These are phyloP conservation scores for Aspergillus homomorphus DNA, from an alignment of 495 filamentous ascomycete species.

Conservation along the genomic window DNA sequence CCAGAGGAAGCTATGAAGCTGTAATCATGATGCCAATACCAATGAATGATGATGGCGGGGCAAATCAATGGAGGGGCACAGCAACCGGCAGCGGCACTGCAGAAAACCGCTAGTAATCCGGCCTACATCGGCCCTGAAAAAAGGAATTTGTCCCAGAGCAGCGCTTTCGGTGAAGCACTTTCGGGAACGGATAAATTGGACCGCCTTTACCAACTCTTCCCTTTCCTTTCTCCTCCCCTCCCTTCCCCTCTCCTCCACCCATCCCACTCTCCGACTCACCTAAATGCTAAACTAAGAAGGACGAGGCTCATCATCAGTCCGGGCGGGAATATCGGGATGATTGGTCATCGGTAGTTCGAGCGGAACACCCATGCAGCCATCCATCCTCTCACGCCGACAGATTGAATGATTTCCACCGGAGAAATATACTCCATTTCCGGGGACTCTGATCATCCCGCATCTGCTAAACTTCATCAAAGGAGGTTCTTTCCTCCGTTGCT, in stretches of 20 bases:
- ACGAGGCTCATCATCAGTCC: too few species aligned
- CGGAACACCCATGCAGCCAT: background rate
- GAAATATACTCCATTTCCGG: background rate
- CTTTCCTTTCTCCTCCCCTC: too few species aligned
- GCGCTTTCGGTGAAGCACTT: constrained; percentile 22
- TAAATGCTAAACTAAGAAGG: background rate
- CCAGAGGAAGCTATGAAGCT: too few species aligned
- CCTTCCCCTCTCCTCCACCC: background rate
- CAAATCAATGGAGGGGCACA: constrained; percentile 41
- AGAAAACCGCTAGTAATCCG: constrained; percentile 14
- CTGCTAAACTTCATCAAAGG: background rate
- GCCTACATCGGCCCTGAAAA: constrained; percentile 11
- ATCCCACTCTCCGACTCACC: background rate
- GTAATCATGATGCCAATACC: too few species aligned
- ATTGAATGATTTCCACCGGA: background rate
- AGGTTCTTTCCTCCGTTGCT: constrained; percentile 5
- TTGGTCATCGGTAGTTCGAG: background rate
- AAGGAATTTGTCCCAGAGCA: constrained; percentile 11
- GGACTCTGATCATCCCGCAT: constrained; percentile 2
- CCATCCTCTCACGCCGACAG: background rate
- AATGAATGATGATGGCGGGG: constrained; percentile 28
- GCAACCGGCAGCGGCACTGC: background rate
- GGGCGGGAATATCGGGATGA: too few species aligned
- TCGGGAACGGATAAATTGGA: constrained; percentile 15
- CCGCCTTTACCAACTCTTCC: too few species aligned